Evolutionary conservation across 2,329 filamentous ascomycete species (phyloP).

Genomic region (Colletotrichum trifolii): DNA sequence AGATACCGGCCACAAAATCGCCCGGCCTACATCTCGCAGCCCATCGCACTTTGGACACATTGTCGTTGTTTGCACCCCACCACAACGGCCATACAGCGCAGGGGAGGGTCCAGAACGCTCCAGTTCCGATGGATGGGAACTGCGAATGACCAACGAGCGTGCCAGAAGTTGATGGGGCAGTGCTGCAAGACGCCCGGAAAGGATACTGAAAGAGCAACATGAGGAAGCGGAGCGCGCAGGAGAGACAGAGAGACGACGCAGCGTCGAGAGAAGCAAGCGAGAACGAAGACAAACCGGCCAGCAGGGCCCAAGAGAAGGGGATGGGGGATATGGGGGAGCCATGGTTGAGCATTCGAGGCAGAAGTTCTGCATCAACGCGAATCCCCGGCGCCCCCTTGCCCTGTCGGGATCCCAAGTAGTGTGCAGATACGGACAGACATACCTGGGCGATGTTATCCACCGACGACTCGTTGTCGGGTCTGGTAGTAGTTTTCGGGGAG

Average conservation of each 20-base stretch:
- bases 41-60: conserved; percentile 10
- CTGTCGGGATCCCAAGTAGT: conserved; percentile 14
- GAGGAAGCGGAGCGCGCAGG: conserved; percentile 1
- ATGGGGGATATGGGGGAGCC: conserved; percentile 6
- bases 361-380: conserved; percentile 19
- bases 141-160: conserved; percentile 9
- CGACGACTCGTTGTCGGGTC: conserved; percentile 32
- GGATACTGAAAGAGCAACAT: conserved; percentile 2
- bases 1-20: not conserved
- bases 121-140: conserved; percentile 9
- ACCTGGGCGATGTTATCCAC: conserved; percentile 37
- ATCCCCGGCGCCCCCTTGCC: conserved; percentile 20
- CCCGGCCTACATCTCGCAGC: not conserved
- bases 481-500: conserved; percentile 31
- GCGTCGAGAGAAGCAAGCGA: not conserved
- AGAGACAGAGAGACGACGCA: not conserved
- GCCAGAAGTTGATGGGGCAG: conserved; percentile 2
- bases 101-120: conserved; percentile 18
- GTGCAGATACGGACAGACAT: conserved; percentile 29
- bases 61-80: conserved; percentile 8
- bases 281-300: not conserved
- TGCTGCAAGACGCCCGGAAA: conserved; percentile 9
- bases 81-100: conserved; percentile 11
- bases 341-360: conserved; percentile 14
- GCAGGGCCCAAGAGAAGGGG: not conserved